Base-by-base conservation (phyloP, 2,329 filamentous ascomycete species). In the Exophiala dermatitidis region DNA sequence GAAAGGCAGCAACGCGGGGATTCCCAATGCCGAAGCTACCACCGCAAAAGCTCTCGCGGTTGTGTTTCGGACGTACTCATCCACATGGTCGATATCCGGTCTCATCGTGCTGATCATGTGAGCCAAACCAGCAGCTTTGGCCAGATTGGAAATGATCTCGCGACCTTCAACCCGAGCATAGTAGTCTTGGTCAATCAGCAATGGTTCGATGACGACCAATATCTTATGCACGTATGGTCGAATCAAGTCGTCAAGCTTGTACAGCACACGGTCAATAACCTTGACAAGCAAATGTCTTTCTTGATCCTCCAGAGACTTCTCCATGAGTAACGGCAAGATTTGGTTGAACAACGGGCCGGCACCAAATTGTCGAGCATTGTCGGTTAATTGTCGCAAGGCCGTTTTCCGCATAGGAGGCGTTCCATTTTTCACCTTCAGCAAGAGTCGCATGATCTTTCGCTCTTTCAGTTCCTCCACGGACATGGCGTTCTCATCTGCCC, bases 81-180 rank as follows among this genome's bases (percentile, higher is more conserved):
- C 93, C 29, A 94, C 88, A 65, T 98, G 93, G 64, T 98, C 93
- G 61, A 98, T 95, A 79, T 98, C 93, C 0, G 93, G 94, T 65
- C 93, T 81, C 93, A 98, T 98, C 5, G 90, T 95, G 72, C 90
- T 95, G 69, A 98, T 98, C 93, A 98, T 98, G 63, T 94, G 93
- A 12, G 93, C 93, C 50, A 98, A 80, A 67, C 93, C 94, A 58
- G 94, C 93, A 28, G 93, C 93, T 72, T 98, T 98, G 68, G 87
- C 88, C 46, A 98, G 81, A 69, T 98, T 98, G 51, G 91, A 97
- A 64, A 98, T 98, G 64, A 98, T 98, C 70, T 98, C 93, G 63
- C 93, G 88, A 71, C 93, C 93, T 71, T 98, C 93, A 3, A 98
- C 93, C 69, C 93, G 86, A 40, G 94, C 93, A 70, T 98, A 98